Percentiles rank a stretch among this genome's conserved stretches.
phyloP scores from a whole-genome alignment of 2,329 filamentous ascomycete genomes.

The Emydomyces testavorans region DNA sequence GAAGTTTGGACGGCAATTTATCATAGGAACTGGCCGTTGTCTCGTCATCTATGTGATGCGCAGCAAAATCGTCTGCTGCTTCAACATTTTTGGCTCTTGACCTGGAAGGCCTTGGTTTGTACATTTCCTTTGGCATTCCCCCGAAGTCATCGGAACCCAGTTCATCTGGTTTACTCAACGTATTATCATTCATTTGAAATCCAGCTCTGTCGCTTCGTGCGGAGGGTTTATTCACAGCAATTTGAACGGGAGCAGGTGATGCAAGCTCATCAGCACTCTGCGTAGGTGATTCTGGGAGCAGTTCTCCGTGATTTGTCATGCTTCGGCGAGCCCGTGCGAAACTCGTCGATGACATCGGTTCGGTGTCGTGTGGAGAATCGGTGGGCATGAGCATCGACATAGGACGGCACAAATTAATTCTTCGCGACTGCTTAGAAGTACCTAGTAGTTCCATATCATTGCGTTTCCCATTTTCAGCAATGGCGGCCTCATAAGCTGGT shows the following conservation, averaged over 20 bases:
- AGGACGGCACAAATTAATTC: conserved; percentile 17
- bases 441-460: neutral
- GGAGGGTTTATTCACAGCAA: conserved; percentile 7
- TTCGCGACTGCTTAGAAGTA: neutral
- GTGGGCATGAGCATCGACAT: conserved; percentile 21
- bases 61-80: neutral
- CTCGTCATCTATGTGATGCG: neutral
- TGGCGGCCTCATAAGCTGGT: neutral
- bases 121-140: conserved; percentile 31
- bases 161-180: conserved; percentile 12
- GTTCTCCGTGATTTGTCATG: conserved; percentile 6
- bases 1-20: neutral
- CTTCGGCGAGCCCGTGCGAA: conserved; percentile 18
- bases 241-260: conserved; percentile 18
- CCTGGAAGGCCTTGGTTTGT: conserved; percentile 31
- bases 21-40: neutral
- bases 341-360: conserved; percentile 29
- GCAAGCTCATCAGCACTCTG: conserved; percentile 24
- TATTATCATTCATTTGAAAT: neutral
- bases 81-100: conserved; percentile 14
- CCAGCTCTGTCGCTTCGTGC: neutral
- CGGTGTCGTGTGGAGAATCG: conserved; percentile 32
- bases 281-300: conserved; percentile 16
- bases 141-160: conserved; percentile 18
- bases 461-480: neutral